Evolutionary conservation across 352 stramenopile species (phyloP), one percentile per base, ranked within the genome.

Genomic region (Globisporangium perplexum): DNA sequence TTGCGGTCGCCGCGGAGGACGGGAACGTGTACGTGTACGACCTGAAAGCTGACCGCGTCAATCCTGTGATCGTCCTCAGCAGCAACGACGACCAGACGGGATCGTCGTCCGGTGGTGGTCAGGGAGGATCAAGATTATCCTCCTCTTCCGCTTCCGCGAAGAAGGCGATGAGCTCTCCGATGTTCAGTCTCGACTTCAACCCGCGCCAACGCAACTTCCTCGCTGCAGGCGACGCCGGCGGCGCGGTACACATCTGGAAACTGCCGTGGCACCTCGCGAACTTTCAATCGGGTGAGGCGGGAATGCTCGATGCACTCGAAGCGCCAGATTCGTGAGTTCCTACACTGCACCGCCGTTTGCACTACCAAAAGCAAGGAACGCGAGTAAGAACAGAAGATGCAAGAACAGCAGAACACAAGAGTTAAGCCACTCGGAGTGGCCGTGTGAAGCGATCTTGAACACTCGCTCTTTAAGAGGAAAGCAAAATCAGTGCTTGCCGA

Each of bases 161-260:
- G 6, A 53, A 55, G 33, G 38, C 30, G 10, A 7, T 53, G 0
- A 59, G 43, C n/a, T 63, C 66, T 2, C 39, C 55, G 17, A 74
- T 90, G 67, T 83, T 88, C 47, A 50, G 71, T 0, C 52, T 90
- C 7, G 72, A 89, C 39, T 95, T 95, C 52, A 95, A 95, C 41
- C 77, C 78, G 14, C 68, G 79, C 8, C 85, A 93, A 53, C 75
- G 86, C 33, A 92, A 93, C 49, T 92, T 95, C 36, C n/a, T 95
- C 30, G 86, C 78, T 1, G 72, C 71, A 6, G 86, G 83, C 6
- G 80, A 94, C 51, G 72, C 72, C 17, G 50, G 52, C 1, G 83
- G 86, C 14, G 59, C 72, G 1, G 75, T 90, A 14, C 74, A 92
- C 53, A 80, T 95, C 26, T 93, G 85, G 80, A 93, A 94, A 41